Evolutionary conservation across 1,284 basidiomycete genomes (phyloP), one percentile per base, ranked within the genome.

Genomic region (Microbotryum lychnidis-dioicae): DNA sequence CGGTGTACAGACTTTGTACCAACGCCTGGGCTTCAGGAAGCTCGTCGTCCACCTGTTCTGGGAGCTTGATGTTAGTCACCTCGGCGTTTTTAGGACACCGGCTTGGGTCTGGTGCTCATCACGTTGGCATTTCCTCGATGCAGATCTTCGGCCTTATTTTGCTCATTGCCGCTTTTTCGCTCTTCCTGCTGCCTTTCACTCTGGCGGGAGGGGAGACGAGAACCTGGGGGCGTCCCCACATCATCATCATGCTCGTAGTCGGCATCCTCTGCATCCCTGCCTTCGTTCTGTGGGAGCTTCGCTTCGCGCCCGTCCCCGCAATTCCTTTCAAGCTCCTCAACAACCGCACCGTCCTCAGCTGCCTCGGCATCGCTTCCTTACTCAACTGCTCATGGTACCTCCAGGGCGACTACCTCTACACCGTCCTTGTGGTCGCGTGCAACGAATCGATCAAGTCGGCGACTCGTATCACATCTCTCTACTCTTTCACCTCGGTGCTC

Each of bases 201-300:
- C 71, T 78, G 37, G 77, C 76, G 1, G 75, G 75, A 1, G 73
- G 74, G 14, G 64, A 56, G 16, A 60, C 62, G 23, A 64, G 72
- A 31, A 64, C 67, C 29, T 64, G 37, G 78, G 77, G 76, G 57
- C 62, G 70, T 6, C 73, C 74, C 2, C 67, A 74, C 56, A 72
- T 76, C 64, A 76, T 79, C 58, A 73, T 71, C 8, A 75, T 73
- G 18, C 66, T 78, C n/a, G 74, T 78, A 29, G 65, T 79, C 54
- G 63, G 77, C 31, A 53, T 76, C 37, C 63, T 74, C 23, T 69
- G 69, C 44, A 60, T 79, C 27, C 77, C 77, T 6, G 57, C 64
- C 5, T 77, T 77, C 50, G 62, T 74, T 46, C 16, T 75, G 25
- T 78, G 77, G 77, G 77, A 78, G 65, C 57, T 59, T 50, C 75